Percentiles rank a stretch among this genome's conserved stretches.
Evolutionary conservation across 2,329 filamentous ascomycete genomes (phyloP).

Genomic region (Blumeria graminis): DNA sequence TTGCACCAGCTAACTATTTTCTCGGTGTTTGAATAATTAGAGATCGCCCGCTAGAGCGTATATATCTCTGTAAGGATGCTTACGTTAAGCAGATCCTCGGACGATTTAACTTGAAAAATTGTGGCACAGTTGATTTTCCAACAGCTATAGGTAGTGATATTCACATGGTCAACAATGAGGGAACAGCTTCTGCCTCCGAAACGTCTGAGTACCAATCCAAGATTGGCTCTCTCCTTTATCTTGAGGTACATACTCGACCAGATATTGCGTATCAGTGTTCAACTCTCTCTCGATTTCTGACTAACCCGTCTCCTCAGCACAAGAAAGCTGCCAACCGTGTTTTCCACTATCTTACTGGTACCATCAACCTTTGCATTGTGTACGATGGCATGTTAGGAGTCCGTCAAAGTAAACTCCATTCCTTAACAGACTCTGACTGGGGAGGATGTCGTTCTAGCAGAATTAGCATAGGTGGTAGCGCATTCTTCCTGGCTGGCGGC

Average conservation of each 20-base stretch:
- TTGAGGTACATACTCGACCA: neutral
- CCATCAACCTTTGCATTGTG: too few relatives aligned
- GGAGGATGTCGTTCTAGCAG: too few relatives aligned
- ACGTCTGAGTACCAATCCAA: neutral
- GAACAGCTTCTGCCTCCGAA: neutral
- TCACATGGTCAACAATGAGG: neutral
- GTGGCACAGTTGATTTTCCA: neutral
- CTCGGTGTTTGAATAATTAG: neutral
- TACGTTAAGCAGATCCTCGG: neutral
- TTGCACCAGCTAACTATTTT: neutral
- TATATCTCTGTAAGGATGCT: neutral
- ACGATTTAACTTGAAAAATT: neutral
- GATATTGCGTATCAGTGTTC: neutral
- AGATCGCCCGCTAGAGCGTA: neutral
- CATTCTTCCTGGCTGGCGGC: too few relatives aligned
- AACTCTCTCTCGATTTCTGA: neutral
- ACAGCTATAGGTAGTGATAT: neutral
- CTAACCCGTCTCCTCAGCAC: neutral
- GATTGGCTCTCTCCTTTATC: neutral
- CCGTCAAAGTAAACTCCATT: too few relatives aligned
- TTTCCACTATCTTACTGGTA: neutral
- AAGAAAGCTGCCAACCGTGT: neutral
- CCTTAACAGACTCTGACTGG: too few relatives aligned
- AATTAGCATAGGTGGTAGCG: too few relatives aligned
- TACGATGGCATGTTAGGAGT: too few relatives aligned